Evolutionary conservation across 73 alveolate genomes (phyloP).

Genomic region (Tetrahymena elliotti): DNA sequence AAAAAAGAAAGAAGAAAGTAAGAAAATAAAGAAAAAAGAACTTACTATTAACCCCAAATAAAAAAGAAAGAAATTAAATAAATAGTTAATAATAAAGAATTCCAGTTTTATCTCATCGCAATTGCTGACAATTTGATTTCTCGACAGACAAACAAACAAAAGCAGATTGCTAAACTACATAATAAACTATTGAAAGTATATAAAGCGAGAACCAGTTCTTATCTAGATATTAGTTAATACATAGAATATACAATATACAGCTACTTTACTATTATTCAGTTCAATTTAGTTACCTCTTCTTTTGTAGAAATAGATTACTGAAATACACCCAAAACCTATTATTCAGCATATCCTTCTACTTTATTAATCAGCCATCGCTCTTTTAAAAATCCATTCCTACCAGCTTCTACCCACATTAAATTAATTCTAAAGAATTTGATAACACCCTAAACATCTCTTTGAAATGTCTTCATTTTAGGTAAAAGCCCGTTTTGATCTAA

Average conservation of each 20-base stretch:
- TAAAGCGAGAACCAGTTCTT: neutral
- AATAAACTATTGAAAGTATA: neutral
- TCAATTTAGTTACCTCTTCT: neutral
- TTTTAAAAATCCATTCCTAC: neutral
- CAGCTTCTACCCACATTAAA: neutral
- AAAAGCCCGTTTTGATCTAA: neutral
- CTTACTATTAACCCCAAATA: neutral
- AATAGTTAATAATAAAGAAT: neutral
- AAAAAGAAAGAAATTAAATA: neutral
- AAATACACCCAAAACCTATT: too few species aligned
- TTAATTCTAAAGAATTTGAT: neutral
- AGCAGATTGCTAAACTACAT: neutral
- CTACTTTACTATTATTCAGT: too few species aligned
- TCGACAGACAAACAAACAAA: too few species aligned
- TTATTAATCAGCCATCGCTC: neutral
- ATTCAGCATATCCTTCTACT: neutral
- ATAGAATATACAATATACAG: neutral
- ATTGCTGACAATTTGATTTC: neutral
- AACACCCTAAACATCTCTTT: neutral
- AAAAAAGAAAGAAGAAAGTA: neutral
- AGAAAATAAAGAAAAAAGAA: neutral
- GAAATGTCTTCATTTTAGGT: neutral
- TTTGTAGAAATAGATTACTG: neutral
- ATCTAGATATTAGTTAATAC: neutral
- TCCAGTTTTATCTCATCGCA: neutral